These are phyloP conservation scores for Phylloporus scabripes DNA, from an alignment of 768 basidiomycete species.

Conservation along the genomic window DNA sequence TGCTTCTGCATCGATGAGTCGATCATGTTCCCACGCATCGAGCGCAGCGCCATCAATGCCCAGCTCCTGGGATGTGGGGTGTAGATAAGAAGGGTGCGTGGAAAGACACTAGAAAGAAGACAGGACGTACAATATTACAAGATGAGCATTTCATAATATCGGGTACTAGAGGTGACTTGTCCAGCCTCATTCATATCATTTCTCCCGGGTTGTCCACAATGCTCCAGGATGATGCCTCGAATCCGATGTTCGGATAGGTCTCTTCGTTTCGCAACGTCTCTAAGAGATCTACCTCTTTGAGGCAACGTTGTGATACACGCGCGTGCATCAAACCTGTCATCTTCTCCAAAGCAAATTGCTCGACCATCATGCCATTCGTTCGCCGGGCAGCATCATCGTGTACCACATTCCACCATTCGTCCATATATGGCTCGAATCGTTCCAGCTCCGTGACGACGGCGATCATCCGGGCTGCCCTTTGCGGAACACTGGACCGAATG, in stretches of 20 bases:
- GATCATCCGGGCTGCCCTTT: conserved; percentile 14
- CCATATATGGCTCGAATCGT: conserved; percentile 21
- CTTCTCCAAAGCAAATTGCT: conserved; percentile 9
- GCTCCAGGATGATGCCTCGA: conserved; percentile 9
- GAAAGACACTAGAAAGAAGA: too few species aligned
- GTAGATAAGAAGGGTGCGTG: too few species aligned
- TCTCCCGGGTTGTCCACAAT: conserved; percentile 9
- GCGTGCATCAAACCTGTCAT: conserved; percentile 30
- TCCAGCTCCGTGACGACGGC: conserved; percentile 27
- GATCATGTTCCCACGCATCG: too few species aligned
- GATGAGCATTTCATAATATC: too few species aligned
- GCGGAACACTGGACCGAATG: conserved; percentile 1
- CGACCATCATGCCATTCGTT: conserved; percentile 30
- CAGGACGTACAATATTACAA: too few species aligned
- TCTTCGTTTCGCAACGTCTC: conserved; percentile 14
- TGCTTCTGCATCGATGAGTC: too few species aligned
- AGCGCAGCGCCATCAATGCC: too few species aligned
- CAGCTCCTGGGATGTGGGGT: too few species aligned
- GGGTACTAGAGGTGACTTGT: too few species aligned
- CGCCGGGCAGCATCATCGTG: neutral
- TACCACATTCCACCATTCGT: conserved; percentile 27
- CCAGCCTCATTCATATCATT: neutral
- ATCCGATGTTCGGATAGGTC: conserved; percentile 14
- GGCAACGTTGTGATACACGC: conserved; percentile 37
- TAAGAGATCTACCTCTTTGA: conserved; percentile 7